These are phyloP conservation scores for Leccinellum rugosiceps DNA, from an alignment of 768 basidiomycete genomes.

Conservation along the genomic window DNA sequence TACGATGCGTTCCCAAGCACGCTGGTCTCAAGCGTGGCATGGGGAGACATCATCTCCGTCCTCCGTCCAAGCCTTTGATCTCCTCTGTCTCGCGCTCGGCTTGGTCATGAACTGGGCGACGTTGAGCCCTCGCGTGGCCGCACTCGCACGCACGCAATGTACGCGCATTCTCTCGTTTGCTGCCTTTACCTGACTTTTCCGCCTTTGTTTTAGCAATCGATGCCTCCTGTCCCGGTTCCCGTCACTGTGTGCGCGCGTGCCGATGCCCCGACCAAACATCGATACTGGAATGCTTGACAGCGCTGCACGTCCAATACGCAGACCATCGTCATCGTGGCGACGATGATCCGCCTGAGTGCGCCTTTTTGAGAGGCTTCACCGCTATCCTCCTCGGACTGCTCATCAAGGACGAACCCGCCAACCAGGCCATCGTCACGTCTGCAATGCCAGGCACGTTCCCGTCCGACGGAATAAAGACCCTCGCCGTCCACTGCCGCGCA, in stretches of 20 bases:
- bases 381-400: constrained; percentile 68
- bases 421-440: constrained; percentile 32
- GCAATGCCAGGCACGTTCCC: constrained; percentile 34
- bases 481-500: constrained; percentile 37
- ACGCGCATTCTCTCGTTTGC: constrained; percentile 17
- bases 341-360: constrained; percentile 34
- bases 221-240: constrained; percentile 47
- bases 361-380: constrained; percentile 68
- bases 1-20: constrained; percentile 39
- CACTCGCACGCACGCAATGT: constrained; percentile 49
- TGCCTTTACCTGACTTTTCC: neutral
- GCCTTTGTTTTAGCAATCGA: constrained; percentile 44
- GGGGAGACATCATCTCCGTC: constrained; percentile 1
- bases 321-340: neutral
- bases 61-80: constrained; percentile 53
- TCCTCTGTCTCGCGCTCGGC: constrained; percentile 70
- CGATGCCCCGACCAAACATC: constrained; percentile 44
- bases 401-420: constrained; percentile 32
- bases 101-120: constrained; percentile 77
- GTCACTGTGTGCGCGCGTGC: constrained; percentile 51
- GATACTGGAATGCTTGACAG: constrained; percentile 49
- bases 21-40: constrained; percentile 15
- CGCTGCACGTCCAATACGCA: constrained; percentile 45
- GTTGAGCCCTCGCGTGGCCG: constrained; percentile 45
- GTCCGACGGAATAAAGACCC: constrained; percentile 27